These are phyloP conservation scores for Cladophialophora exuberans DNA, from an alignment of 2,329 filamentous ascomycete species.

Conservation along the genomic window DNA sequence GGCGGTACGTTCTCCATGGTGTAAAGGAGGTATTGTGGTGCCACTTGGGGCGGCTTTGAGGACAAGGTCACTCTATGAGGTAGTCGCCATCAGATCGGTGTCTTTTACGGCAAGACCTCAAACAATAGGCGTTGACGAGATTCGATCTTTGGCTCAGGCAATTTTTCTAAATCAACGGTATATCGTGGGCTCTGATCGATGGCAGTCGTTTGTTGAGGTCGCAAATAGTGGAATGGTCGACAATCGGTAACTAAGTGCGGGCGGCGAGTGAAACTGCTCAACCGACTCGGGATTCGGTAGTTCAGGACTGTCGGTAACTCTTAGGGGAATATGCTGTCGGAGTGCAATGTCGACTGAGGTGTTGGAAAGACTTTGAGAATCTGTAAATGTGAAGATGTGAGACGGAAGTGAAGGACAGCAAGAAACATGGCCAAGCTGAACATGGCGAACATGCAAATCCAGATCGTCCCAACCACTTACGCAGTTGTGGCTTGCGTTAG, in stretches of 20 bases:
- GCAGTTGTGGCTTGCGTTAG: conserved; percentile 29
- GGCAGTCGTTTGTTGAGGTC: background rate
- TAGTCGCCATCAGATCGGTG: conserved; percentile 16
- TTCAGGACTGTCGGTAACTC: background rate
- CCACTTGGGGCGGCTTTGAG: conserved; percentile 11
- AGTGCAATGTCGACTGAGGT: too few relatives aligned
- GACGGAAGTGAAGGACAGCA: background rate
- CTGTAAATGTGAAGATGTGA: background rate
- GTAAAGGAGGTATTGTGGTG: background rate
- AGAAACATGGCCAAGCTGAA: conserved; percentile 7
- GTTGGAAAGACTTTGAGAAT: background rate
- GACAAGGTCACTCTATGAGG: conserved; percentile 2
- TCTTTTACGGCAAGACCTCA: background rate
- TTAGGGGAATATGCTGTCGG: too few relatives aligned
- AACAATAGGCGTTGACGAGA: background rate
- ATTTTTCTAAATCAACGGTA: too few relatives aligned
- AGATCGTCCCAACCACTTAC: conserved; percentile 25
- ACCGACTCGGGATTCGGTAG: background rate
- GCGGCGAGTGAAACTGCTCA: too few relatives aligned
- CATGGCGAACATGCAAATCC: background rate
- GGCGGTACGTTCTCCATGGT: conserved; percentile 27
- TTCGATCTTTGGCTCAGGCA: too few relatives aligned
- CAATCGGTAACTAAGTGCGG: too few relatives aligned
- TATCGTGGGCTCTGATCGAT: background rate
- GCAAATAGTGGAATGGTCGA: background rate